Evolutionary conservation across 148 eudicot species (phyloP), one percentile per base, ranked within the genome.

Genomic region (Hydrangea macrophylla): DNA sequence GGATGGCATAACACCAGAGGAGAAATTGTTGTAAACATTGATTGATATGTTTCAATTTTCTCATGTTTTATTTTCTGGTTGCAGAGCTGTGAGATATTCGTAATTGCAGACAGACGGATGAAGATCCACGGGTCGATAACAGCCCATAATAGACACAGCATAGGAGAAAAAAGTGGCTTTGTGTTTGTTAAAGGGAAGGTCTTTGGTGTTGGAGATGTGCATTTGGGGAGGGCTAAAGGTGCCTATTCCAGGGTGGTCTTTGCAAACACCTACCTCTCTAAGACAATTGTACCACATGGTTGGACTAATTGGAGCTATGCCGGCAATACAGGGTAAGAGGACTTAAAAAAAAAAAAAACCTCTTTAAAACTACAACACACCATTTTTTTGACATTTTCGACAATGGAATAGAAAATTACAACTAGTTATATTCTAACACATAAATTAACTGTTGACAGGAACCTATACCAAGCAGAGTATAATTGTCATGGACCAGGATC

Each of bases 71-170:
- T 13, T 27, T n/a, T 15, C 5, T 69, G 30, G 7, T 30, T 75
- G 76, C 80, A 92, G 96, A 80, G 74, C 11, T 90, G 86, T 64
- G 95, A 90, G 82, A 55, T 93, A 17, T 93, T 93, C 60, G 98
- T 93, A 76, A 37, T 84, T 0, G 78, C 67, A 5, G 88, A 93
- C 39, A 58, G 77, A 40, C 85, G 92, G 75, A 15, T 57, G n/a
- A 70, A 80, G 61, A 80, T 93, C 3, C 80, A 72, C 25, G 98
- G 98, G 7, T 93, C 98, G 5, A 78, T 93, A 45, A 82, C 98
- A 70, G 98, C 96, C 20, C 90, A 89, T 0, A 62, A 76, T 17
- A 79, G 92, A 62, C 73, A 76, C 15, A 79, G 69, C 24, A 62
- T 64, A 12, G 57, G 70, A 0, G 96, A 90, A 27, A 78, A 70